Conservation (phyloP, 805 yeast genomes). For the Lipomyces yamanashiensis region DNA sequence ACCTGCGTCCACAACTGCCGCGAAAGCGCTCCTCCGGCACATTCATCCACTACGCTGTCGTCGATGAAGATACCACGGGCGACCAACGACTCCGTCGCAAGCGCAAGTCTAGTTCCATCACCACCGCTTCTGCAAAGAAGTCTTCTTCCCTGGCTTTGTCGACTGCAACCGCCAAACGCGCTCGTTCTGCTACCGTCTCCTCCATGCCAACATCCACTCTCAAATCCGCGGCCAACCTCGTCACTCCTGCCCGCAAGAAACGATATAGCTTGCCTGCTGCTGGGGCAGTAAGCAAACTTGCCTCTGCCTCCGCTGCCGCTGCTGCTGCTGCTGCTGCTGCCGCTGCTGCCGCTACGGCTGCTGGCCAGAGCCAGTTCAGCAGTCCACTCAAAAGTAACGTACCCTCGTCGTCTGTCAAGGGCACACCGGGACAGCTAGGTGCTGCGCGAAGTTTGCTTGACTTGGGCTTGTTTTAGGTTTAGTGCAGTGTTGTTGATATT, state of each 20-base stretch:
- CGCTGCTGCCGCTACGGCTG: neutral
- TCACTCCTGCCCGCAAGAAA: slow-evolving; percentile 19
- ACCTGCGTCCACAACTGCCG: slow-evolving; percentile 13
- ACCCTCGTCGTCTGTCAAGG: slow-evolving; percentile 37
- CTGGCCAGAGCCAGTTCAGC: slow-evolving; percentile 16
- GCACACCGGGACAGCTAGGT: slow-evolving; percentile 39
- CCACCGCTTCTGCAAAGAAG: neutral
- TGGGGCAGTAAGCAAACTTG: slow-evolving; percentile 1
- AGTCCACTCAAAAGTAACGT: slow-evolving; percentile 35
- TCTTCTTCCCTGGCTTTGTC: neutral
- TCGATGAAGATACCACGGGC: neutral
- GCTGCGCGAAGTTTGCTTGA: slow-evolving; percentile 39
- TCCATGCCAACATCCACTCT: neutral
- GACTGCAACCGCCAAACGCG: neutral
- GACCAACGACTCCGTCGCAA: neutral
- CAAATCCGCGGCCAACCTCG: neutral
- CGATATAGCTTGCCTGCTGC: slow-evolving; percentile 4
- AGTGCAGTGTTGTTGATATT: too few relatives aligned
- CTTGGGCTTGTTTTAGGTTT: slow-evolving; percentile 29
- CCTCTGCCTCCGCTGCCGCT: neutral
- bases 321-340: slow-evolving; percentile 11
- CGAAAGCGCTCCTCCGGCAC: slow-evolving; percentile 14
- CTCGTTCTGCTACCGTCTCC: neutral
- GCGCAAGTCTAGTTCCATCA: neutral
- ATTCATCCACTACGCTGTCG: slow-evolving; percentile 6